Evolutionary conservation across 2,329 filamentous ascomycete genomes (phyloP).

Genomic region (Arachnomyces sp.): DNA sequence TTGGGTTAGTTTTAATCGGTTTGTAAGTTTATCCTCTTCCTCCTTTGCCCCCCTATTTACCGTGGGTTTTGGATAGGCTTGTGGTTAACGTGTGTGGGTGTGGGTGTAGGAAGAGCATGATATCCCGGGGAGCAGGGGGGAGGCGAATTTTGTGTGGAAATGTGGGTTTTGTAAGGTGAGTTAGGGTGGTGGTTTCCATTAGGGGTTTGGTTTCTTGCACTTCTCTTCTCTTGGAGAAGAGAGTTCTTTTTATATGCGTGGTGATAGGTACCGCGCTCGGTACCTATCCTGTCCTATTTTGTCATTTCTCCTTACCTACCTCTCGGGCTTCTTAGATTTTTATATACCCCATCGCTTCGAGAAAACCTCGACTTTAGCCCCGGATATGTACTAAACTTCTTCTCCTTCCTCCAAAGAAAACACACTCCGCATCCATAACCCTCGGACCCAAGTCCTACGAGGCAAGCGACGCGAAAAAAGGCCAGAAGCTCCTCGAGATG

Average conservation of each 20-base stretch:
- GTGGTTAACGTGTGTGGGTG: constrained; percentile 1
- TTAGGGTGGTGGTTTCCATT: too few species aligned
- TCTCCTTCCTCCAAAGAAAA: constrained; percentile 19
- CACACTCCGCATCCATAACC: constrained; percentile 68
- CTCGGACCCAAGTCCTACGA: constrained; percentile 62
- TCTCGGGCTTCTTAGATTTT: too few species aligned
- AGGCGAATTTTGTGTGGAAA: constrained; percentile 99
- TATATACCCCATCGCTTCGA: too few species aligned
- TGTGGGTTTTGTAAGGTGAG: constrained; percentile 94
- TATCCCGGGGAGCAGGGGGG: constrained; percentile 83
- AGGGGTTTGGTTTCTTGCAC: too few species aligned
- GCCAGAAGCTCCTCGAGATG: constrained; percentile 74
- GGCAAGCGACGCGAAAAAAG: constrained; percentile 43
- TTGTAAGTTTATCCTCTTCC: constrained; percentile 51
- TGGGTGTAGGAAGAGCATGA: constrained; percentile 68
- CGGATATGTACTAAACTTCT: too few species aligned
- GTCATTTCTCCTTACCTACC: neutral
- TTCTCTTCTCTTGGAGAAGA: too few species aligned
- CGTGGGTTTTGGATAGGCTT: neutral
- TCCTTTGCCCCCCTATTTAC: neutral
- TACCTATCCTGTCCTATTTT: neutral
- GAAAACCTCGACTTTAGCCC: too few species aligned
- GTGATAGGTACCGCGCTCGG: neutral
- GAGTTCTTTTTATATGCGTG: neutral
- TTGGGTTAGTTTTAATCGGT: constrained; percentile 75